Evolutionary conservation across 139 green algal species (phyloP), one percentile per base, ranked within the genome.

Genomic region (Nannochloris sp.): DNA sequence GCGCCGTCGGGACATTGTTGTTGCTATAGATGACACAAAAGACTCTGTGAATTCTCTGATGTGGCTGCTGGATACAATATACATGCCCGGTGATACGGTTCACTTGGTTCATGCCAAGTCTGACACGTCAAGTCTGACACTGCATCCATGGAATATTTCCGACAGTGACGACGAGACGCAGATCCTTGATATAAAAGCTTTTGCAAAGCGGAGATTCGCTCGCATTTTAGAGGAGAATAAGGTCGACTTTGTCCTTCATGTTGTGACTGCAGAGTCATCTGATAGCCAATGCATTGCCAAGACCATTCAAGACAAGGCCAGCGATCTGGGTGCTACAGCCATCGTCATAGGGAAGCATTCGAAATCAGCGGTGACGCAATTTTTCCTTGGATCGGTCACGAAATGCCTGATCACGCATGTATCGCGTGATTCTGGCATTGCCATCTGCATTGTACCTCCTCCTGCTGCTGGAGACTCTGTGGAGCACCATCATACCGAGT

Each of bases 121-220:
- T 10, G 25, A 69, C 20, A 23, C 20, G 20, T 23, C 20, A 23
- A 23, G 20, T 23, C 20, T 23, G n/a, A 77, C 72, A 65, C 9
- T 77, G 31, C 70, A 77, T 46, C 26, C 69, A 6, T 77, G 70
- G 70, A 63, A 73, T 56, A 49, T 77, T 6, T 59, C 70, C 2
- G 53, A 59, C 3, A 65, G 73, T n/a, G 65, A 70, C 36, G 61
- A 72, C 31, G 65, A 63, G 2, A 20, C 63, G 4, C 56, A 71
- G 48, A 57, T 73, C 6, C 58, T 73, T 30, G 70, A 77, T 33
- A 73, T 59, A 40, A 77, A 77, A 49, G 28, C 44, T 17, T 70
- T 72, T 65, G 70, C 69, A n/a, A 51, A 12, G 4, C 70, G 72
- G 17, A 49, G 70, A 11, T 77, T 77, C 46, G 63, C 64, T 6